Evolutionary conservation across 441 rosid species (phyloP).

Genomic region (Theobroma grandiflorum): DNA sequence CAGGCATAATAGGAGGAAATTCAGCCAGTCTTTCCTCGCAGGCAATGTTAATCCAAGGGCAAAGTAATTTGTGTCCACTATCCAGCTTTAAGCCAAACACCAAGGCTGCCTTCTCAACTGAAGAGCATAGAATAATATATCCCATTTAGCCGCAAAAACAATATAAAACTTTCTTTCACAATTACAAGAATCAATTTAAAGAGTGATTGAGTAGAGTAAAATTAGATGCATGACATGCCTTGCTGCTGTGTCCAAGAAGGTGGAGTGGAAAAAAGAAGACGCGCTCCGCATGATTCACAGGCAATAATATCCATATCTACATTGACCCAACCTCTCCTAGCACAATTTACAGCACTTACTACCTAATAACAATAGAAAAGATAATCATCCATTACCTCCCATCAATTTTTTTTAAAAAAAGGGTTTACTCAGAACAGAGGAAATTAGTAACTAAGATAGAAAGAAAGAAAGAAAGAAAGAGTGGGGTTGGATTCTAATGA

Average conservation of each 20-base stretch:
- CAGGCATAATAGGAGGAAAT: constrained; percentile 81
- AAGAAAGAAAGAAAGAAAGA: background rate
- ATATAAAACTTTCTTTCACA: too few species aligned
- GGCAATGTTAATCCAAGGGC: constrained; percentile 86
- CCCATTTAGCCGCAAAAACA: background rate
- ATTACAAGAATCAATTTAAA: background rate
- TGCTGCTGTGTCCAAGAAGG: constrained; percentile 87
- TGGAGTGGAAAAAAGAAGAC: constrained; percentile 81
- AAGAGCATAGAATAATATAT: constrained; percentile 24
- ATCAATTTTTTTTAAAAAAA: background rate
- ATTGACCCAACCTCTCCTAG: constrained; percentile 95
- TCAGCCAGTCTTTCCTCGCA: constrained; percentile 87
- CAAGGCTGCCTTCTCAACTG: constrained; percentile 91
- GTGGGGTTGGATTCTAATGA: too few species aligned
- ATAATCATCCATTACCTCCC: background rate
- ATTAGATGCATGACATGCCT: constrained; percentile 50
- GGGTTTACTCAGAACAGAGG: background rate
- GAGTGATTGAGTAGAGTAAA: constrained; percentile 16
- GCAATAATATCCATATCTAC: constrained; percentile 77
- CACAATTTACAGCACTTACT: constrained; percentile 86
- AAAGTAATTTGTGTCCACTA: constrained; percentile 76
- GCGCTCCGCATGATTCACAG: constrained; percentile 95
- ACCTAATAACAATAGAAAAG: constrained; percentile 52
- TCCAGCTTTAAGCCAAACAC: constrained; percentile 95
- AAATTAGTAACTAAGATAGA: background rate